Base-by-base conservation (phyloP, 805 yeast species). In the Zygotorulaspora danielsina region DNA sequence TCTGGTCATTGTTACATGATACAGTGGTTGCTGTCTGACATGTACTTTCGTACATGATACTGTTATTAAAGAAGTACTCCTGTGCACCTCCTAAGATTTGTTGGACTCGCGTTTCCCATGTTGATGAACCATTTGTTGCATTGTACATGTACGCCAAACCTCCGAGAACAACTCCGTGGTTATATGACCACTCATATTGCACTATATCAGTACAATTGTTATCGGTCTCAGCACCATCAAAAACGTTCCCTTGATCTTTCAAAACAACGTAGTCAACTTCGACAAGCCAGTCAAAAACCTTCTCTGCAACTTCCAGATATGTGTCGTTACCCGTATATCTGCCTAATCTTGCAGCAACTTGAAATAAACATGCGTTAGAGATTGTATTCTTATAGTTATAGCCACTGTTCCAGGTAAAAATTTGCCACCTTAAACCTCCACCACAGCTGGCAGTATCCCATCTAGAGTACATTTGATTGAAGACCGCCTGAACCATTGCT, bases 391-490 rank as follows among this genome's bases (percentile, higher is more conserved):
- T 79, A 55, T 79, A 79, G 46, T 70, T 69, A 54, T 76, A 79
- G 31, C 85, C 84, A 12, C 75, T 65, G 50, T 73, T 74, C 73
- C 78, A 69, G 17, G 73, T 63, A 57, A 76, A 73, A 44, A 78
- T 79, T 60, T 78, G 86, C 86, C 85, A 80, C 66, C 84, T 72
- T 32, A 79, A 59, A 4, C 85, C 85, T 39, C 86, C 86, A 18
- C 68, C 69, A 54, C 85, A 79, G 39, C 66, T 58, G 1, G 46
- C 53, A 3, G 53, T 43, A 51, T 79, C 85, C 84, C 84, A 79
- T 49, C 84, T 67, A 3, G 70, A 57, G 45, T 70, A 66, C 71
- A 79, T 71, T 13, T 79, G 70, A 42, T 76, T 71, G 56, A 70
- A 78, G 6, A 75, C 68, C 8, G 82, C 82, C 54, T 75, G 78